These are phyloP conservation scores for Lentinus tigrinus DNA, from an alignment of 768 basidiomycete species.

Conservation along the genomic window DNA sequence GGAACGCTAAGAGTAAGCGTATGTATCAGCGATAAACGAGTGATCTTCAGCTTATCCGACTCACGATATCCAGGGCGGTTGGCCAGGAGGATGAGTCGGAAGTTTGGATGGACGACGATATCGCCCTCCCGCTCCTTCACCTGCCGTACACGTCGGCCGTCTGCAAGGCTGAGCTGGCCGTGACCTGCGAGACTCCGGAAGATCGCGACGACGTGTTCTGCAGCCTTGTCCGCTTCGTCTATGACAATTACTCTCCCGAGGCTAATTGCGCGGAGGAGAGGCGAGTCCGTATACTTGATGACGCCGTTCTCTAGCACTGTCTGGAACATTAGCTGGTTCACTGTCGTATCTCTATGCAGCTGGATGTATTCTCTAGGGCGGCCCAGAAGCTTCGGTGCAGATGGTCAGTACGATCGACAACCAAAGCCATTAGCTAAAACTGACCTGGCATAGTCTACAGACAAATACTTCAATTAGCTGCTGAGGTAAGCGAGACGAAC, in stretches of 20 bases:
- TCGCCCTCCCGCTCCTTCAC: conserved; percentile 48
- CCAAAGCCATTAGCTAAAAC: background rate
- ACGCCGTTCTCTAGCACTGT: conserved; percentile 58
- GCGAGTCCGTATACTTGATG: conserved; percentile 63
- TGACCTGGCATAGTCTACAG: conserved; percentile 54
- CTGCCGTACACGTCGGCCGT: conserved; percentile 56
- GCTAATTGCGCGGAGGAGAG: conserved; percentile 60
- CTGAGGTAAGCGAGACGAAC: no score
- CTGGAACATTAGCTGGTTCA: conserved; percentile 69
- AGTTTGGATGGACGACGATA: conserved; percentile 61
- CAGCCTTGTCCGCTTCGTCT: conserved; percentile 73
- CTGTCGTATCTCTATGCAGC: conserved; percentile 68
- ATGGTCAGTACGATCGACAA: background rate
- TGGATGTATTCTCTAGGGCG: conserved; percentile 70
- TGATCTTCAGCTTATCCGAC: conserved; percentile 14
- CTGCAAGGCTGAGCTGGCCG: conserved; percentile 60
- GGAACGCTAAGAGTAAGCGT: conserved; percentile 49
- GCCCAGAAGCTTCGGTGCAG: conserved; percentile 46
- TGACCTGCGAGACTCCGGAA: conserved; percentile 70
- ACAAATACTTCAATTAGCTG: background rate
- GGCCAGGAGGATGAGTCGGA: conserved; percentile 61
- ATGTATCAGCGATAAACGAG: background rate
- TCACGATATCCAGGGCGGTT: conserved; percentile 71
- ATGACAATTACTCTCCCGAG: conserved; percentile 66
- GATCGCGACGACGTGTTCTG: conserved; percentile 70